These are phyloP conservation scores for Vaucheria bursata DNA, from an alignment of 352 stramenopile species.

Conservation along the genomic window DNA sequence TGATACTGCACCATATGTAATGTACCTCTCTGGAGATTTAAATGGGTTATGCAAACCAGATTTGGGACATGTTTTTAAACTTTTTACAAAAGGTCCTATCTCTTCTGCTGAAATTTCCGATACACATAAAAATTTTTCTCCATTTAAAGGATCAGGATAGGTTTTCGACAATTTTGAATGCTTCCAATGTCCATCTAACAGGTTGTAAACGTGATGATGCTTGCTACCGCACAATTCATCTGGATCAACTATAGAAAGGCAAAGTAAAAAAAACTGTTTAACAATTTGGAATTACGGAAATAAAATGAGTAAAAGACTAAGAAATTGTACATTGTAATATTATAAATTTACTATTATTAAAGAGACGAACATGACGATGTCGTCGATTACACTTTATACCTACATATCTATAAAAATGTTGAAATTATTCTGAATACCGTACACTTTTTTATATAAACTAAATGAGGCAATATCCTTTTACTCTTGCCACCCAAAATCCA, in stretches of 20 bases:
- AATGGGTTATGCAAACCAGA: constrained; percentile 95
- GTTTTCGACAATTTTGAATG: constrained; percentile 50
- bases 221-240: constrained; percentile 10
- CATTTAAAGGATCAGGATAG: constrained; percentile 87
- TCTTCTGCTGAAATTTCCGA: constrained; percentile 56
- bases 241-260: constrained; percentile 39
- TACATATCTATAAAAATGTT: too few species aligned
- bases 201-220: constrained; percentile 34
- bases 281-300: too few species aligned
- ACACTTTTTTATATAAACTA: too few species aligned
- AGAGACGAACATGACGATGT: too few species aligned
- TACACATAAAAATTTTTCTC: constrained; percentile 71
- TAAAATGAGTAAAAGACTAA: too few species aligned
- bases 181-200: constrained; percentile 44
- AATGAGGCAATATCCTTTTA: too few species aligned
- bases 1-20: constrained; percentile 64
- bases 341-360: too few species aligned
- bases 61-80: constrained; percentile 81
- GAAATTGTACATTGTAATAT: too few species aligned
- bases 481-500: too few species aligned
- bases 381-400: too few species aligned
- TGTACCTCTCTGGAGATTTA: constrained; percentile 87
- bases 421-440: too few species aligned
- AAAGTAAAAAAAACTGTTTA: neutral
- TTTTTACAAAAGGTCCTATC: constrained; percentile 80